These are phyloP conservation scores for Willaertia magna DNA, from an alignment of 208 protist genomes.

Conservation along the genomic window DNA sequence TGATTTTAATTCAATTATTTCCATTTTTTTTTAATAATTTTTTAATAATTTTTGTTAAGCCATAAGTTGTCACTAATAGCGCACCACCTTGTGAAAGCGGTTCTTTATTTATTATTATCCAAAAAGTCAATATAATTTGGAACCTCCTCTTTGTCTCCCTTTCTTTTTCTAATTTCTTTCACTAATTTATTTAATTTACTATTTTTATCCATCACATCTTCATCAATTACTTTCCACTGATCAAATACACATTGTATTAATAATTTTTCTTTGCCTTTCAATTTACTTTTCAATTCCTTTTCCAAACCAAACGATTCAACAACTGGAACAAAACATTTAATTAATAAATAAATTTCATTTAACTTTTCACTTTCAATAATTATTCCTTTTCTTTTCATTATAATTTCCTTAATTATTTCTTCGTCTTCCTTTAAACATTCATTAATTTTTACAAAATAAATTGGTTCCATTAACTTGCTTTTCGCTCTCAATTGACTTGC, in stretches of 20 bases:
- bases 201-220: constrained; percentile 59
- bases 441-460: constrained; percentile 47
- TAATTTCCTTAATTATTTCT: constrained; percentile 83
- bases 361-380: constrained; percentile 86
- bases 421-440: constrained; percentile 46
- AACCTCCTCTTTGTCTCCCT: constrained; percentile 84
- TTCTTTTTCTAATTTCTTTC: constrained; percentile 74
- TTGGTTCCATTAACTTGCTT: constrained; percentile 40
- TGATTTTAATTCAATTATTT: too few species aligned
- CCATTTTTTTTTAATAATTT: too few species aligned
- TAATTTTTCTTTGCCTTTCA: constrained; percentile 88
- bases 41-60: too few species aligned
- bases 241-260: constrained; percentile 98
- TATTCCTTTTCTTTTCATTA: constrained; percentile 85
- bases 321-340: constrained; percentile 95
- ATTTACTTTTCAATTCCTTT: constrained; percentile 79
- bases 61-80: too few species aligned
- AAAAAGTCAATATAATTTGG: constrained; percentile 27
- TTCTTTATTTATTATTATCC: too few species aligned
- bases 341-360: constrained; percentile 80
- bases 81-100: too few species aligned
- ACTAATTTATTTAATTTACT: constrained; percentile 56
- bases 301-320: constrained; percentile 96
- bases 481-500: constrained; percentile 27
- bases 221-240: constrained; percentile 82